Base-by-base conservation (phyloP, 2,329 filamentous ascomycete genomes). In the Fusarium tanahbumbuense region DNA sequence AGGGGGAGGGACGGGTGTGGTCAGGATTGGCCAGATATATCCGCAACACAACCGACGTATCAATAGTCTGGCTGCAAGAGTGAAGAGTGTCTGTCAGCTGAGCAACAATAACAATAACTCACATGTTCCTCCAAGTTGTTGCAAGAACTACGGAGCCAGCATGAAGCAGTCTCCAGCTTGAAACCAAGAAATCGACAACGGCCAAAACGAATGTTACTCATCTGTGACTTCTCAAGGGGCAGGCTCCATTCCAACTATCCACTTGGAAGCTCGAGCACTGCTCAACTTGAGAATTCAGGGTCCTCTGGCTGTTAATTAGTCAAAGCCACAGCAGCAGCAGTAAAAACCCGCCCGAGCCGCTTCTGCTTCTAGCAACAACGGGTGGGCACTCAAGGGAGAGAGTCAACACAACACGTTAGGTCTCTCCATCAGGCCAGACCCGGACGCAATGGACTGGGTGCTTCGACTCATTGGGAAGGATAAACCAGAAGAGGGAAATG, bases 1-100 rank as follows among this genome's bases (percentile, higher is more conserved):
- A 47, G 34, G 64, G 48, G 72, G 64, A 63, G 70, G 61, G 68
- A 49, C 68, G 65, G 70, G 59, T 68, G 44, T 41, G n/a, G 28
- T 47, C 28, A 49, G 60, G 70, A 74, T 74, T 74, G 69, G 62
- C 53, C 46, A 59, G 56, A 49, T 28, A 41, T 52, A 46, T 57
- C 45, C 56, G 53, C 41, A 48, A 48, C 56, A 56, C 34, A 60
- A 42, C 45, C 59, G 49, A 57, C 46, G 42, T 57, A 64, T 49
- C 55, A 58, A 65, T 55, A 68, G 56, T 62, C 41, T 48, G 40
- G 10, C 44, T 56, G 46, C 57, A 50, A 44, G 44, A 59, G 28
- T 25, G 22, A 52, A 41, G 34, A 53, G 34, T 41, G 49, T 54
- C 42, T 53, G 49, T 54, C 42, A 48, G 63, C 57, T 67, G 40